Conservation (phyloP, 805 yeast species). For the Saturnispora mendoncae region DNA sequence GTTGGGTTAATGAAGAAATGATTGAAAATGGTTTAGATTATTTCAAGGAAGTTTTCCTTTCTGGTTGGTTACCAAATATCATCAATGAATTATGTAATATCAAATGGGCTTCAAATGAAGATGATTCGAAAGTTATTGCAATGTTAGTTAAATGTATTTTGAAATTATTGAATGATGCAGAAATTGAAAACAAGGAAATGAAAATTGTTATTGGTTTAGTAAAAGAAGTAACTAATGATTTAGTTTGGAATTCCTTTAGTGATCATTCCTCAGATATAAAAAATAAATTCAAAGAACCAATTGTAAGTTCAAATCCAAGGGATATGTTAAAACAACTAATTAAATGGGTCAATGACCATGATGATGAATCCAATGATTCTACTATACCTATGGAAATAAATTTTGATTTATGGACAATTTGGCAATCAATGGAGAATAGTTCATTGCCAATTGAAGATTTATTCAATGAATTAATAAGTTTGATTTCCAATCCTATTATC, state of each 20-base stretch:
- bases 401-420: conserved; percentile 21
- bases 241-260: conserved; percentile 10
- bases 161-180: conserved; percentile 17
- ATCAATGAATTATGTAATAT: conserved; percentile 16
- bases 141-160: conserved; percentile 16
- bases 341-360: conserved; percentile 1
- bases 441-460: conserved; percentile 19
- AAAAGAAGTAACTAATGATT: conserved; percentile 14
- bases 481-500: conserved; percentile 11
- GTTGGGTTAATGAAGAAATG: conserved; percentile 48
- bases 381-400: neutral
- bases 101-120: conserved; percentile 15
- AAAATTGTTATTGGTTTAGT: conserved; percentile 15
- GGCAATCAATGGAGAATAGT: conserved; percentile 6
- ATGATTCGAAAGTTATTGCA: conserved; percentile 6
- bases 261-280: neutral
- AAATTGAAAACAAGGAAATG: conserved; percentile 17
- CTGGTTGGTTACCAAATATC: conserved; percentile 47
- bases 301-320: neutral
- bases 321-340: conserved; percentile 3
- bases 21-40: conserved; percentile 78
- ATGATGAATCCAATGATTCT: conserved; percentile 1
- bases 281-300: neutral
- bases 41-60: conserved; percentile 70
- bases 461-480: conserved; percentile 14